These are phyloP conservation scores for Sequoiadendron giganteum DNA, from an alignment of 75 land plant species.

Conservation along the genomic window DNA sequence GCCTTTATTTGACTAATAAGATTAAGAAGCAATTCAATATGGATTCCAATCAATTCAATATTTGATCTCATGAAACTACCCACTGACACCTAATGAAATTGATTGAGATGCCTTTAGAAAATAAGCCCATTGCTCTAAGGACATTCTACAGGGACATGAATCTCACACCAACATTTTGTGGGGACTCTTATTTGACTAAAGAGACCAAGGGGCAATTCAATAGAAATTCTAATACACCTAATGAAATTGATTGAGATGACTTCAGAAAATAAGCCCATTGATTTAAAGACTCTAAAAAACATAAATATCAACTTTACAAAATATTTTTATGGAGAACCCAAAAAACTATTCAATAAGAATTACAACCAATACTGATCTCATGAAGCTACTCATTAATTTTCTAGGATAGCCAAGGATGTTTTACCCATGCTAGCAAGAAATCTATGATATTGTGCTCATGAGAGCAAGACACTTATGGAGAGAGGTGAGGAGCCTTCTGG, in stretches of 20 bases:
- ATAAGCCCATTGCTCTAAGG: too few species aligned
- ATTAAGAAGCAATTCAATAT: too few species aligned
- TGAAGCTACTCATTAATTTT: slow-evolving; percentile 73
- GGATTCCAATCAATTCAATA: too few species aligned
- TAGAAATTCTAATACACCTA: too few species aligned
- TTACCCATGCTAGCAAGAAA: slow-evolving; percentile 59
- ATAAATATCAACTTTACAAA: slow-evolving; percentile 54
- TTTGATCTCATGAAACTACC: too few species aligned
- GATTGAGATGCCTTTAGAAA: background rate
- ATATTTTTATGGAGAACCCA: slow-evolving; percentile 75
- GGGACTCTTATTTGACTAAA: too few species aligned
- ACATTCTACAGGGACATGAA: slow-evolving; percentile 31
- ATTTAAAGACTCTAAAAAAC: too few species aligned
- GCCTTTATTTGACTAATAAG: too few species aligned
- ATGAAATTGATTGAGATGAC: too few species aligned
- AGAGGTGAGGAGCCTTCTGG: slow-evolving; percentile 58
- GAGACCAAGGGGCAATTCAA: too few species aligned
- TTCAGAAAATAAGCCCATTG: too few species aligned
- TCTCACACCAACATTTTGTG: slow-evolving; percentile 30
- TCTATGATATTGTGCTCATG: slow-evolving; percentile 51
- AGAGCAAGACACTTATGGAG: slow-evolving; percentile 52
- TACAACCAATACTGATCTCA: slow-evolving; percentile 75
- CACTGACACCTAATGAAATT: too few species aligned
- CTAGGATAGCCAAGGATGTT: slow-evolving; percentile 79
- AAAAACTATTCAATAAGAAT: slow-evolving; percentile 48